A percentile compares a stretch with the other conserved stretches of the same genome.
Evolutionary conservation across 257 asterid genomes (phyloP).

Genomic region (Lycium barbarum): DNA sequence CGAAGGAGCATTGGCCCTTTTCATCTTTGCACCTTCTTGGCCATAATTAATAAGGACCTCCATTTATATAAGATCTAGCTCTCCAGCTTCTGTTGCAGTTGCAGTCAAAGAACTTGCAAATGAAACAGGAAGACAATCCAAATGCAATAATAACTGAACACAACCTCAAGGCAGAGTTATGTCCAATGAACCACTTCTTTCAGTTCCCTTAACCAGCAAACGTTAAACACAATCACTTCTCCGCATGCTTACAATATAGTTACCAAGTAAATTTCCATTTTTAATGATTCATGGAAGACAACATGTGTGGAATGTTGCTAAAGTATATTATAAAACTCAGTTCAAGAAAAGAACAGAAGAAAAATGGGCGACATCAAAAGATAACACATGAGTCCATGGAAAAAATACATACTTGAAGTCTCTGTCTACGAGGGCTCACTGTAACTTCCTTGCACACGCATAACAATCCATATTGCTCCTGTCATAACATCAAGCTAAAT

Average conservation of each 20-base stretch:
- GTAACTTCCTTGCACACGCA: constrained; percentile 64
- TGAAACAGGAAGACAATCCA: constrained; percentile 19
- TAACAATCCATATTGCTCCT: constrained; percentile 74
- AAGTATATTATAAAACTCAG: neutral
- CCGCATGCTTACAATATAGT: neutral
- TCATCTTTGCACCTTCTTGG: constrained; percentile 15
- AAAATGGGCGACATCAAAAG: neutral
- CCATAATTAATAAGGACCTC: neutral
- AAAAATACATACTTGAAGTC: constrained; percentile 68
- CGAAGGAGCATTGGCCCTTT: neutral
- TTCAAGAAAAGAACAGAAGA: neutral
- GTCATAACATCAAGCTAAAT: constrained; percentile 38
- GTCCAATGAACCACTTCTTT: neutral
- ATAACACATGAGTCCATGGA: constrained; percentile 26
- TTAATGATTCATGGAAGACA: neutral
- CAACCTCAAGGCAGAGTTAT: neutral
- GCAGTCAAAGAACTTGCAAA: neutral
- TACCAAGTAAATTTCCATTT: neutral
- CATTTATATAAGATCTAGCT: neutral
- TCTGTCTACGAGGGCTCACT: constrained; percentile 70
- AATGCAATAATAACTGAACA: neutral
- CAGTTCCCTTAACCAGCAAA: neutral
- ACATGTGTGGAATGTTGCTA: neutral
- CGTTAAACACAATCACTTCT: neutral
- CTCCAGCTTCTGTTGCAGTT: neutral